phyloP scores from a whole-genome alignment of 2,329 filamentous ascomycete genomes.

The Orbilia blumenaviensis region DNA sequence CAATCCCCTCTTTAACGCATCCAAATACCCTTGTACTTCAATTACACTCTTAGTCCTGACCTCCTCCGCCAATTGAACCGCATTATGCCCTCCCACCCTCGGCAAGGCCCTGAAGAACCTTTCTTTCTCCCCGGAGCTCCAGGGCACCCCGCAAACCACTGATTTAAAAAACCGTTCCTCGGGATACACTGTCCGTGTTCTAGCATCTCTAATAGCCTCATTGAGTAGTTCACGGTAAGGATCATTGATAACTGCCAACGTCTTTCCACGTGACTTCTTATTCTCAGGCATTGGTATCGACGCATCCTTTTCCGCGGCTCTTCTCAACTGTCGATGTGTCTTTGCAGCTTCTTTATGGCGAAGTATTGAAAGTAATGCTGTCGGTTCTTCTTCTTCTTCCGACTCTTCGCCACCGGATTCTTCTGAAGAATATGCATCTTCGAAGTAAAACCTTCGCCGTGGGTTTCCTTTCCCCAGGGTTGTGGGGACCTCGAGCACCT shows the following conservation, averaged over 20 bases:
- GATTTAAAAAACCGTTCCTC: constrained; percentile 12
- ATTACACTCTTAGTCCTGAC: constrained; percentile 42
- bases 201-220: constrained; percentile 40
- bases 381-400: constrained; percentile 37
- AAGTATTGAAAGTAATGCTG: constrained; percentile 20
- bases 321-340: constrained; percentile 28
- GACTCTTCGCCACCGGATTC: constrained; percentile 10
- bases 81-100: constrained; percentile 34
- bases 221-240: constrained; percentile 50
- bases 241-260: constrained; percentile 26
- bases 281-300: not conserved
- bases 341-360: constrained; percentile 33
- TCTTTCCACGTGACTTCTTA: constrained; percentile 23
- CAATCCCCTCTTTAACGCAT: constrained; percentile 19
- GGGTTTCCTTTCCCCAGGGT: not conserved
- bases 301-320: not conserved
- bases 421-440: constrained; percentile 26
- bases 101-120: constrained; percentile 46
- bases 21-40: constrained; percentile 45
- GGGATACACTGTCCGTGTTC: constrained; percentile 41
- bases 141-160: constrained; percentile 14
- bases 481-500: not conserved
- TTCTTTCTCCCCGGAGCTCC: constrained; percentile 35
- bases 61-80: constrained; percentile 23
- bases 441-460: constrained; percentile 41